Conservation (phyloP, 1,284 basidiomycete species). For the Xerocomus minutiporus region DNA sequence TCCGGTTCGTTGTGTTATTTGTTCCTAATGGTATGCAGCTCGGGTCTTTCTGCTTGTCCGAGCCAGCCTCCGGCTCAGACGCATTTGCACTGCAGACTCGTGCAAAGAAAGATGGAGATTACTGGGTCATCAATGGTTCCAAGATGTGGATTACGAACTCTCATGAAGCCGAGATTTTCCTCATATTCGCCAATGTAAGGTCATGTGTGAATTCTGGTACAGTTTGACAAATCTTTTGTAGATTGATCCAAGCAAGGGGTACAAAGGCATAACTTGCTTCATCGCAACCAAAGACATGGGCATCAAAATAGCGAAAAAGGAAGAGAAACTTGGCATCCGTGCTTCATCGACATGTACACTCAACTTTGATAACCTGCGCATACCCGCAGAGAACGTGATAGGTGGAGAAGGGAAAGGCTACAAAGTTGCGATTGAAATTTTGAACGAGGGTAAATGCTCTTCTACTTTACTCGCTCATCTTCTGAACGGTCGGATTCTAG, state of each 20-base stretch:
- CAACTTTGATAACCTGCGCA: constrained; percentile 91
- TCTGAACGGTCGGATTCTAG: constrained; percentile 25
- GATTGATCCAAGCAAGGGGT: constrained; percentile 90
- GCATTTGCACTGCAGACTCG: constrained; percentile 96
- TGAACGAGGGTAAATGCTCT: constrained; percentile 74
- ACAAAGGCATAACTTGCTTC: constrained; percentile 99
- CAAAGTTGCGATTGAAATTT: constrained; percentile 96
- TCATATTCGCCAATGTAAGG: constrained; percentile 88
- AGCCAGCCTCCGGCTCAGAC: constrained; percentile 91
- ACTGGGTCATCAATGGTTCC: constrained; percentile 88
- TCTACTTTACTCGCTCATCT: background rate
- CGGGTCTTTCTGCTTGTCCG: constrained; percentile 94
- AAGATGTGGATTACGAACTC: constrained; percentile 99
- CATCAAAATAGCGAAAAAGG: constrained; percentile 96
- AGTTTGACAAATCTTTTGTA: constrained; percentile 22
- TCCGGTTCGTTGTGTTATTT: background rate
- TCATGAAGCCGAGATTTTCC: constrained; percentile 89
- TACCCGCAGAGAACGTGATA: constrained; percentile 92
- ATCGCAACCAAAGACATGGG: constrained; percentile 96
- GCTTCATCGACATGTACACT: constrained; percentile 97
- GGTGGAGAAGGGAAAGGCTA: constrained; percentile 94
- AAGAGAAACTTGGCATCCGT: constrained; percentile 95
- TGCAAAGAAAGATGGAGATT: constrained; percentile 78
- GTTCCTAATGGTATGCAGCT: constrained; percentile 51
- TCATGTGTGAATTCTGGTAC: background rate